These are phyloP conservation scores for Ogataea minuta DNA, from an alignment of 805 yeast species.

Conservation along the genomic window DNA sequence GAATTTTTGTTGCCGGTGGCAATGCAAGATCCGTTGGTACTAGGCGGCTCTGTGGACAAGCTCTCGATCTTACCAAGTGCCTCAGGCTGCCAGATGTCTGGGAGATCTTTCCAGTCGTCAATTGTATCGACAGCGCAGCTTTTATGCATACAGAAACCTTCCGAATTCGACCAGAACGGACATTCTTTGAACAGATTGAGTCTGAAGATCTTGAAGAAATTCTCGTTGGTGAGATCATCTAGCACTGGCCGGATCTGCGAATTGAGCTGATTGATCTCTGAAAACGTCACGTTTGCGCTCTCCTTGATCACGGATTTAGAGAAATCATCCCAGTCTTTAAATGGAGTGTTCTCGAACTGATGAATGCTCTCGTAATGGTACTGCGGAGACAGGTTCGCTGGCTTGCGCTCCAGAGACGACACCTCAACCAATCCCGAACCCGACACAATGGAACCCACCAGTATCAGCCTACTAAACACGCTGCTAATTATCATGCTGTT, in stretches of 20 bases:
- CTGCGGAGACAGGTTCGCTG: slow-evolving; percentile 24
- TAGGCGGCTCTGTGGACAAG: slow-evolving; percentile 29
- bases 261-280: slow-evolving; percentile 53
- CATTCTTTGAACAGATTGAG: slow-evolving; percentile 80
- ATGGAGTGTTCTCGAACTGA: slow-evolving; percentile 34
- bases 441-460: slow-evolving; percentile 1
- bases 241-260: slow-evolving; percentile 52
- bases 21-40: slow-evolving; percentile 29
- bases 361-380: slow-evolving; percentile 28
- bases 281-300: slow-evolving; percentile 34
- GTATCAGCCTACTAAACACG: background rate
- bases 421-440: slow-evolving; percentile 17
- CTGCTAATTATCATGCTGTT: slow-evolving; percentile 4
- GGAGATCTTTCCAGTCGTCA: slow-evolving; percentile 67
- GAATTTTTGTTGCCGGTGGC: slow-evolving; percentile 15
- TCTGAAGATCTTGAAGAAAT: slow-evolving; percentile 85
- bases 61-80: slow-evolving; percentile 55
- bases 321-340: slow-evolving; percentile 25
- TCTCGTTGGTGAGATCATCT: slow-evolving; percentile 59
- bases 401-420: slow-evolving; percentile 26
- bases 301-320: slow-evolving; percentile 26
- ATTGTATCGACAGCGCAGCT: slow-evolving; percentile 88
- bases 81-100: slow-evolving; percentile 73
- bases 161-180: slow-evolving; percentile 78
- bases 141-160: slow-evolving; percentile 80